These are phyloP conservation scores for Solanum bulbocastanum DNA, from an alignment of 257 asterid genomes.

Conservation along the genomic window DNA sequence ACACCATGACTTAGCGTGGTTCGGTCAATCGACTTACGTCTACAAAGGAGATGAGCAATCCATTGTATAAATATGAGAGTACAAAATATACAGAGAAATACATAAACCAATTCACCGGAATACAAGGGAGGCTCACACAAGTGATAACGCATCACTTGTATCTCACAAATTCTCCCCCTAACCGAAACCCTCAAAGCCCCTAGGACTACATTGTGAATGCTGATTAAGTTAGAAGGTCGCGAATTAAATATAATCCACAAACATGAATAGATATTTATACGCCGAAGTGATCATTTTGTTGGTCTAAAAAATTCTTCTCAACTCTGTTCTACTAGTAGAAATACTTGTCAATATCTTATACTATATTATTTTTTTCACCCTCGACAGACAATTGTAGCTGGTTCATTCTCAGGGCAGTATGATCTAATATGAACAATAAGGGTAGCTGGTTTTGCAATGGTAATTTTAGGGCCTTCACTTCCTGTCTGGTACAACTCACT, in stretches of 20 bases:
- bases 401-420: conserved; percentile 17
- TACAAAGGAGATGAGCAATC: no score
- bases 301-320: neutral
- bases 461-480: conserved; percentile 31
- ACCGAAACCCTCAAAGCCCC: no score
- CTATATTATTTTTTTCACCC: neutral
- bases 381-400: conserved; percentile 13
- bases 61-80: no score
- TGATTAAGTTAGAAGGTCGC: neutral
- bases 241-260: neutral
- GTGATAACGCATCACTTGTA: no score
- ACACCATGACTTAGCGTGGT: no score
- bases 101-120: no score
- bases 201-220: neutral
- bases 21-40: no score
- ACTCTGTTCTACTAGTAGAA: neutral
- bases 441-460: conserved; percentile 30
- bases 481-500: conserved; percentile 25
- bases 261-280: neutral
- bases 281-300: no score
- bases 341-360: neutral
- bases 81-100: no score
- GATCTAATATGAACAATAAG: conserved; percentile 26
- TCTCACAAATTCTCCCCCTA: no score
- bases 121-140: no score